phyloP scores from a whole-genome alignment of 495 filamentous ascomycete genomes.

The Cercophora samala region DNA sequence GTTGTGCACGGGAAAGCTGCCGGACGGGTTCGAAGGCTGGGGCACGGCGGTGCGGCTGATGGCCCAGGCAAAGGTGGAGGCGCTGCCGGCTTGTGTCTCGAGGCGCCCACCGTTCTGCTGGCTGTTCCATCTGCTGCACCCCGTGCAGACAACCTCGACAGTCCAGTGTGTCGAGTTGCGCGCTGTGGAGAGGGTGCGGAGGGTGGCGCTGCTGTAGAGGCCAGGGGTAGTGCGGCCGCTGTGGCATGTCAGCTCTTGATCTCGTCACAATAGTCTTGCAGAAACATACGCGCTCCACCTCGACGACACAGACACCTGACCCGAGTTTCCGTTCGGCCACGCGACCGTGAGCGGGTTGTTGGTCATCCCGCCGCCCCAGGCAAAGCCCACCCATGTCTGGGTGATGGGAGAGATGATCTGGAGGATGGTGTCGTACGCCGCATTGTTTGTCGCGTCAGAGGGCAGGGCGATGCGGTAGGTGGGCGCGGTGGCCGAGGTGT shows the following conservation, averaged over 20 bases:
- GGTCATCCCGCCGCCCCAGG: slow-evolving; percentile 48
- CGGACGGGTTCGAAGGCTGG: slow-evolving; percentile 23
- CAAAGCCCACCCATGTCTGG: slow-evolving; percentile 44
- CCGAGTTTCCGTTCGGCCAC: slow-evolving; percentile 43
- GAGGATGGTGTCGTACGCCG: slow-evolving; percentile 43
- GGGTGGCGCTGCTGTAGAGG: slow-evolving; percentile 39
- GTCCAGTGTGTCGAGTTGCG: slow-evolving; percentile 49
- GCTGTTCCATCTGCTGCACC: slow-evolving; percentile 41
- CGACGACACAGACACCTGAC: slow-evolving; percentile 35
- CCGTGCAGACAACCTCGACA: slow-evolving; percentile 43
- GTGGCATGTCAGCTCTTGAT: not conserved
- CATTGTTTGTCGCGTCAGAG: slow-evolving; percentile 20
- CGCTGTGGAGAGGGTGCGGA: slow-evolving; percentile 39
- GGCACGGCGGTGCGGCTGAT: slow-evolving; percentile 30
- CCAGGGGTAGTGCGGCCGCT: slow-evolving; percentile 1
- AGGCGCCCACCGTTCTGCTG: slow-evolving; percentile 25
- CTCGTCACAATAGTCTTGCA: not conserved
- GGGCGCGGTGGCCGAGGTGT: slow-evolving; percentile 6
- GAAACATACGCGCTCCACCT: slow-evolving; percentile 43
- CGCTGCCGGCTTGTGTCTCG: slow-evolving; percentile 32
- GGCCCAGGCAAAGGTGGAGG: slow-evolving; percentile 37
- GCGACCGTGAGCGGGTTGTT: slow-evolving; percentile 45
- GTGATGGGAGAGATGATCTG: slow-evolving; percentile 40
- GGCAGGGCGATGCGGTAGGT: slow-evolving; percentile 44
- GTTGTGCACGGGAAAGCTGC: slow-evolving; percentile 29